These are phyloP conservation scores for Xylaria sp. DNA, from an alignment of 2,329 filamentous ascomycete genomes.

Conservation along the genomic window DNA sequence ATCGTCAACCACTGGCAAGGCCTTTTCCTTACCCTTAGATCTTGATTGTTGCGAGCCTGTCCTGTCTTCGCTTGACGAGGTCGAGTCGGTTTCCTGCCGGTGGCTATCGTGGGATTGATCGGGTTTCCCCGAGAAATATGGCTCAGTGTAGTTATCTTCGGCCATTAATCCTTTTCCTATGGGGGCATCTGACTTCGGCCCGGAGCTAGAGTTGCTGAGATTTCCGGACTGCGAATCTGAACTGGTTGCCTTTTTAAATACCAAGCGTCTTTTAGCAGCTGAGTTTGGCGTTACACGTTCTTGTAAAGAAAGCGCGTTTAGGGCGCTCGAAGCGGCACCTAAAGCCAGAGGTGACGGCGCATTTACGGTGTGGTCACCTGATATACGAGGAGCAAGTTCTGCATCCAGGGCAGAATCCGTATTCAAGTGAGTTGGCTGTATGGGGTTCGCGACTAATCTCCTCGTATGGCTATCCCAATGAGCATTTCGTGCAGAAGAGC, in stretches of 20 bases:
- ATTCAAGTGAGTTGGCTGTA: slow-evolving; percentile 46
- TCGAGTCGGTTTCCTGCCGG: slow-evolving; percentile 36
- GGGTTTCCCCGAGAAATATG: slow-evolving; percentile 43
- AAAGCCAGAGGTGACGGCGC: slow-evolving; percentile 62
- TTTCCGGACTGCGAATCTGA: slow-evolving; percentile 37
- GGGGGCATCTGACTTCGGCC: slow-evolving; percentile 30
- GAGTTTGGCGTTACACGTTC: slow-evolving; percentile 43
- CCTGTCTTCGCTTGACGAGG: slow-evolving; percentile 43
- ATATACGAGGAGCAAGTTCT: slow-evolving; percentile 50
- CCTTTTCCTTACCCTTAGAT: slow-evolving; percentile 54
- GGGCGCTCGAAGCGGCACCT: slow-evolving; percentile 66
- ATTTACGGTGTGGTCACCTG: slow-evolving; percentile 53
- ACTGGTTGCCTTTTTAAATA: slow-evolving; percentile 35
- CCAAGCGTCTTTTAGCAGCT: slow-evolving; percentile 31
- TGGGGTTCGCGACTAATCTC: slow-evolving; percentile 58
- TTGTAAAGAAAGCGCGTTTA: slow-evolving; percentile 53
- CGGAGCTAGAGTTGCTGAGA: slow-evolving; percentile 28
- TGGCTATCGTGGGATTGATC: slow-evolving; percentile 31
- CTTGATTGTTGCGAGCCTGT: slow-evolving; percentile 37
- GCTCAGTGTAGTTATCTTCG: slow-evolving; percentile 35
- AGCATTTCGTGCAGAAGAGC: slow-evolving; percentile 48
- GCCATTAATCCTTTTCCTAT: slow-evolving; percentile 36
- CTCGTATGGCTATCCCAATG: slow-evolving; percentile 67
- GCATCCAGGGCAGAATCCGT: slow-evolving; percentile 46
- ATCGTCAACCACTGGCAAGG: slow-evolving; percentile 54